Percentiles rank a stretch among this genome's conserved stretches.
Evolutionary conservation across 192 early-diverging fungal genomes (phyloP).

Genomic region (Phlyctochytrium planicorne): DNA sequence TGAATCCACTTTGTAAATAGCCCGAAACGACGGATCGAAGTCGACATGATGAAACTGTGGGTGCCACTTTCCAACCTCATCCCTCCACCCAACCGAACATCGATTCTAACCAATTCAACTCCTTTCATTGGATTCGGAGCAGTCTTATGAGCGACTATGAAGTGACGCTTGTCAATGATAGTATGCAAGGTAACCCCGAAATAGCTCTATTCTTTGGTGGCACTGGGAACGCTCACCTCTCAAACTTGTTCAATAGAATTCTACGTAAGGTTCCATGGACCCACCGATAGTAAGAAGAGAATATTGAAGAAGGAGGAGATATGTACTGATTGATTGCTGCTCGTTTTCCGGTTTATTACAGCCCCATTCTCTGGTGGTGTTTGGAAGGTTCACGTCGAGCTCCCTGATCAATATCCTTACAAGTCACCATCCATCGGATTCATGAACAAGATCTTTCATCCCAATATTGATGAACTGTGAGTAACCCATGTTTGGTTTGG

Average conservation of each 20-base stretch:
- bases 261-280: slow-evolving; percentile 90
- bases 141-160: slow-evolving; percentile 99
- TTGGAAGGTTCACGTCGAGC: slow-evolving; percentile 98
- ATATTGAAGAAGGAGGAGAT: no score
- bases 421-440: slow-evolving; percentile 99
- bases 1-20: slow-evolving; percentile 13
- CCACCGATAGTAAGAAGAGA: slow-evolving; percentile 89
- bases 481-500: no score
- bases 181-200: slow-evolving; percentile 92
- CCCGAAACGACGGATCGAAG: slow-evolving; percentile 32
- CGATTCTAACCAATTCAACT: no score
- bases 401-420: slow-evolving; percentile 99
- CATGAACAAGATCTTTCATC: slow-evolving; percentile 99
- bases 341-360: slow-evolving; percentile 30
- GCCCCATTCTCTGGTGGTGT: slow-evolving; percentile 91
- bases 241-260: slow-evolving; percentile 74
- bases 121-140: no score
- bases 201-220: no score
- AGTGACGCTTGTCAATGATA: slow-evolving; percentile 96
- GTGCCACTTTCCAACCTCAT: background rate
- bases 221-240: no score
- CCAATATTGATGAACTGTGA: slow-evolving; percentile 98
- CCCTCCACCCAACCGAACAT: background rate
- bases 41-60: slow-evolving; percentile 73
- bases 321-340: no score